Evolutionary conservation across 2,329 filamentous ascomycete species (phyloP).

Genomic region (Coniochaeta sp.): DNA sequence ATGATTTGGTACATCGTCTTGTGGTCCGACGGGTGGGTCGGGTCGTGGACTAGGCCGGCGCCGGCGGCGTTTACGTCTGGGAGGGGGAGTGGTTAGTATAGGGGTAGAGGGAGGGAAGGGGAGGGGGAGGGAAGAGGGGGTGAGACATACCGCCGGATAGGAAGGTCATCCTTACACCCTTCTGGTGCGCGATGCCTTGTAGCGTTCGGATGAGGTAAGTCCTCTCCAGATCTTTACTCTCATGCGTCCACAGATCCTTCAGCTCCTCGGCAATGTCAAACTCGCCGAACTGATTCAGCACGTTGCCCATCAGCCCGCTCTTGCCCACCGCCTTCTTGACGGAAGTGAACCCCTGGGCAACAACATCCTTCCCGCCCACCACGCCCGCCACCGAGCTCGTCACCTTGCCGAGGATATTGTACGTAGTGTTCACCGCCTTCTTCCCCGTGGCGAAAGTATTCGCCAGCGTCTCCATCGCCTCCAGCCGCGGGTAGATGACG

Average conservation of each 20-base stretch:
- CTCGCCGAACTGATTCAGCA: slow-evolving; percentile 93
- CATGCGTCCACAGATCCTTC: slow-evolving; percentile 96
- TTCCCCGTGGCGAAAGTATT: slow-evolving; percentile 91
- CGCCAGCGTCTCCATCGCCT: slow-evolving; percentile 84
- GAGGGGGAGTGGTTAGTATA: not conserved
- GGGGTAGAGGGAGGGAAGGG: not conserved
- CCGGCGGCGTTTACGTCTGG: slow-evolving; percentile 81
- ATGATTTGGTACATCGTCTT: slow-evolving; percentile 99
- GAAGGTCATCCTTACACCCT: slow-evolving; percentile 94
- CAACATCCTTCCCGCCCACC: slow-evolving; percentile 88
- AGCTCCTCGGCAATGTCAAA: slow-evolving; percentile 91
- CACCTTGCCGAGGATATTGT: slow-evolving; percentile 92
- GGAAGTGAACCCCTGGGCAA: slow-evolving; percentile 85
- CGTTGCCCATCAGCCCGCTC: slow-evolving; percentile 88
- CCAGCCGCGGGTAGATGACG: slow-evolving; percentile 81
- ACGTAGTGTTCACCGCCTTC: slow-evolving; percentile 91
- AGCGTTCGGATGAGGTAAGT: slow-evolving; percentile 95
- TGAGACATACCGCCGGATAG: slow-evolving; percentile 66
- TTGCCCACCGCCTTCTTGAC: slow-evolving; percentile 98
- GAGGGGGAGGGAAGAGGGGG: not conserved
- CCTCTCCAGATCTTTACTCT: slow-evolving; percentile 92
- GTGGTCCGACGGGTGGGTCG: slow-evolving; percentile 82
- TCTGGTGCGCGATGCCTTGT: slow-evolving; percentile 91
- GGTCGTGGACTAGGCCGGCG: slow-evolving; percentile 90
- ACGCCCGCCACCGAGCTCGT: slow-evolving; percentile 93